Evolutionary conservation across 2,329 filamentous ascomycete genomes (phyloP), one percentile per base, ranked within the genome.

Genomic region (Huntiella omanensis): DNA sequence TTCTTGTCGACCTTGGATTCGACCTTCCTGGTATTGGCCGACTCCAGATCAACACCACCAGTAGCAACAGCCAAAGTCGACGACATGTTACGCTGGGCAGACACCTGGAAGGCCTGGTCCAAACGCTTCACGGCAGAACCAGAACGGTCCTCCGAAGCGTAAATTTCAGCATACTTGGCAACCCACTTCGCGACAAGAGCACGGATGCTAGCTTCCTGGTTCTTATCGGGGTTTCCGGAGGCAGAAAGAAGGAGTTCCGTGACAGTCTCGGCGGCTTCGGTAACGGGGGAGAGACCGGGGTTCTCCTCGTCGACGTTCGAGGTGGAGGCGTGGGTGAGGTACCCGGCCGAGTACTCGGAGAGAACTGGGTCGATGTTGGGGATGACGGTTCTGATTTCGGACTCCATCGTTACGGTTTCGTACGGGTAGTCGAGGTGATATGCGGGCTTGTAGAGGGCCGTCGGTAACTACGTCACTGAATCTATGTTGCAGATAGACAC

Each of bases 1-100:
- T 96, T 98, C 59, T 80, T 79, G 65, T 98, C 91, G 51, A 98
- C 91, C 60, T 88, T 85, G 56, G 88, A 96, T 66, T 98, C 91
- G 49, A 98, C 83, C 66, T 96, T 96, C 56, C 88, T 75, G 35
- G 76, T 71, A 59, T 92, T 93, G 58, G 87, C 86, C 48, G 88
- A 92, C 63, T 98, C 91, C 19, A 98, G 71, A 58, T 98, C 91
- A 35, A 98, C 85, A 50, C 71, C 79, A 47, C 77, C 83, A 45
- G 80, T 82, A 5, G 87, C 76, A 43, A 98, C 77, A 16, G 86
- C 88, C 54, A 98, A 65, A 2, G 91, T 98, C 4, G 91, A 93
- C 32, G 91, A 98, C 66, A 98, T 88, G 63, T 94, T 95, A 53
- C 85, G 75, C 65, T 94, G 85, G 19, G 87, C 79, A 60, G 85